A percentile compares a stretch with the other conserved stretches of the same genome.
Evolutionary conservation across 768 basidiomycete species (phyloP).

Genomic region (Inosperma sp.): DNA sequence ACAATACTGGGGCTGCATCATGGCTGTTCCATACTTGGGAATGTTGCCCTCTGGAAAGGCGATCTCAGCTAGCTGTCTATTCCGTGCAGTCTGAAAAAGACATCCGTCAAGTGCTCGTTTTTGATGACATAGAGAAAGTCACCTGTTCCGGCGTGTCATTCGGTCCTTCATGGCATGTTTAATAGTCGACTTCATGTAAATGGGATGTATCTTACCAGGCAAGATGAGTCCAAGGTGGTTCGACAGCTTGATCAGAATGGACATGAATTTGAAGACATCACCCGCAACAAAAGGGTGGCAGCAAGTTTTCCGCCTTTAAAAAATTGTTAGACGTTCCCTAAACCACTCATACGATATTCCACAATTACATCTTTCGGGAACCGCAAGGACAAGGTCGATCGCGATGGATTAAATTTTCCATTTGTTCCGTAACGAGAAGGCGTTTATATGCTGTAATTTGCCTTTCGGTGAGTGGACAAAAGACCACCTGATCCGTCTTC

Average conservation of each 20-base stretch:
- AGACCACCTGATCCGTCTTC: slow-evolving; percentile 89
- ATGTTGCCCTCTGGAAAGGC: slow-evolving; percentile 56
- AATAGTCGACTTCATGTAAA: background rate
- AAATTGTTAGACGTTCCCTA: slow-evolving; percentile 6
- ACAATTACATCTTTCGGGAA: slow-evolving; percentile 49
- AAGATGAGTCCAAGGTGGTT: slow-evolving; percentile 87
- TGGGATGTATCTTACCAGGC: slow-evolving; percentile 49
- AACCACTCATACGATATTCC: background rate
- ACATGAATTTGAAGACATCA: slow-evolving; percentile 73
- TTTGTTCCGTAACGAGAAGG: slow-evolving; percentile 55
- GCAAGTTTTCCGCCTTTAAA: slow-evolving; percentile 38
- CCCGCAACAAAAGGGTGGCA: slow-evolving; percentile 49
- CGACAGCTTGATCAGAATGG: slow-evolving; percentile 78
- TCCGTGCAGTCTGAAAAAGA: slow-evolving; percentile 36
- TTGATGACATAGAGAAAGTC: slow-evolving; percentile 5
- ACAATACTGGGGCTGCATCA: slow-evolving; percentile 62
- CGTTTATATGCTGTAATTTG: slow-evolving; percentile 74
- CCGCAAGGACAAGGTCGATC: slow-evolving; percentile 74
- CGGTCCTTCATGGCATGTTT: slow-evolving; percentile 42
- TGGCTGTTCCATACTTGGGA: slow-evolving; percentile 59
- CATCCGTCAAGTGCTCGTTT: background rate
- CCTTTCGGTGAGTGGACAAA: slow-evolving; percentile 75
- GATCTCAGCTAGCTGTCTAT: slow-evolving; percentile 55
- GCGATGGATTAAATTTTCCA: slow-evolving; percentile 68
- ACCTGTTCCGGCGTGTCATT: slow-evolving; percentile 70